Evolutionary conservation across 192 early-diverging fungal genomes (phyloP), one percentile per base, ranked within the genome.

Genomic region (Dissophora ornata): DNA sequence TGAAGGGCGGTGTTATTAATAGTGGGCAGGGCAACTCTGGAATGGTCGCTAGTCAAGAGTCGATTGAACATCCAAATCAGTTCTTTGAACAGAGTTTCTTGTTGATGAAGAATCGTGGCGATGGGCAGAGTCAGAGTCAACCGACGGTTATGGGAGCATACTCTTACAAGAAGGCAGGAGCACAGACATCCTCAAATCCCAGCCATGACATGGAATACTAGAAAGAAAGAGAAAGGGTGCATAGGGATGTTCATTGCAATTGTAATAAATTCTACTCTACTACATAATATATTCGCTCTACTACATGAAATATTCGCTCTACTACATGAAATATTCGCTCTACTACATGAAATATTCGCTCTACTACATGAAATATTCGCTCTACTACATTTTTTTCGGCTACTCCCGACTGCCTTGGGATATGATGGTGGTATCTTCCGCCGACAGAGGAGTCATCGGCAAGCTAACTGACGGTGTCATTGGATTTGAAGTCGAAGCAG

Each of bases 21-120:
- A 45, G 69, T 9, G 53, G 50, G 2, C 13, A 33, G 22, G 69
- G 55, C 15, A 62, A 33, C 15, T 64, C 54, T 50, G 58, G 56
- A n/a, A 74, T 79, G 30, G 58, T 83, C 3, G 61, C 46, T 7
- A 55, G 58, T 55, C 70, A 91, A 13, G 90, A 90, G 29, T 65
- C 89, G n/a, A 90, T 99, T 57, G 87, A 90, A 57, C 96, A 97
- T 83, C 97, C 97, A 13, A 99, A 99, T 83, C 91, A 94, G 79
- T 99, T 89, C 78, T 96, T 92, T 82, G 94, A 97, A 73, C 59
- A 69, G 40, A 82, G 81, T 25, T 77, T 49, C 21, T 24, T 67
- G 33, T 36, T 77, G n/a, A 48, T 67, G 58, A 52, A 77, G 58
- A 46, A 24, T 13, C 24, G 54, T 28, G 36, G 41, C 2, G n/a